Base-by-base conservation (phyloP, 306 rosid species). In the Mucuna pruriens region DNA sequence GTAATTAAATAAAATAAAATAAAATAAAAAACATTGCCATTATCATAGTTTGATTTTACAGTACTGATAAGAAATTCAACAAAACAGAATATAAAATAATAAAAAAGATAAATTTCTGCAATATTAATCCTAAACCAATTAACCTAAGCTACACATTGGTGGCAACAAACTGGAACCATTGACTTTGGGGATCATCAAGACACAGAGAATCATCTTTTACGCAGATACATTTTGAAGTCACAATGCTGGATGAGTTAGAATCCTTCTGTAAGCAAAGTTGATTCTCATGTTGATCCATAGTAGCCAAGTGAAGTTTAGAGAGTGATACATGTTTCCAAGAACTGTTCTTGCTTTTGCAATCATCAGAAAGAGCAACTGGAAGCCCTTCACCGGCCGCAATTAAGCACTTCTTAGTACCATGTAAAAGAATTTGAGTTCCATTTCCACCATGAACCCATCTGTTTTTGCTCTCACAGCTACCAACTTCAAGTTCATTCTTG, bases 161-260 rank as follows among this genome's bases (percentile, higher is more conserved):
- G 0, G 77, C 2, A 80, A 87, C 81, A 55, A 87, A 78, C 45
- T 87, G 87, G 66, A 90, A 87, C 93, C 91, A 87, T 11, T 87
- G 91, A 51, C 61, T 77, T 19, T 44, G 84, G 2, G 91, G 91
- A 82, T 90, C 84, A 26, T 85, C 84, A 0, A 84, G 63, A 77
- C 93, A 90, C 4, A 33, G 38, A 75, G 81, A 40, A 51, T 90
- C 88, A 74, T 87, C 77, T 23, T 26, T 10, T 8, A 76, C 48
- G 64, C 93, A 90, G 3, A 87, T 87, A 63, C 93, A 90, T 46
- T 74, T 80, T 15, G 86, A 78, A 29, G 85, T 60, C 29, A 84
- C 81, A 55, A 90, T 42, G 19, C 13, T 17, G n/a, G 87, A 67
- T n/a, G 90, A 85, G 55, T 76, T 60, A 1, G 78, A 26, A 72